phyloP scores from a whole-genome alignment of 768 basidiomycete genomes.

The Panellus pusillus region DNA sequence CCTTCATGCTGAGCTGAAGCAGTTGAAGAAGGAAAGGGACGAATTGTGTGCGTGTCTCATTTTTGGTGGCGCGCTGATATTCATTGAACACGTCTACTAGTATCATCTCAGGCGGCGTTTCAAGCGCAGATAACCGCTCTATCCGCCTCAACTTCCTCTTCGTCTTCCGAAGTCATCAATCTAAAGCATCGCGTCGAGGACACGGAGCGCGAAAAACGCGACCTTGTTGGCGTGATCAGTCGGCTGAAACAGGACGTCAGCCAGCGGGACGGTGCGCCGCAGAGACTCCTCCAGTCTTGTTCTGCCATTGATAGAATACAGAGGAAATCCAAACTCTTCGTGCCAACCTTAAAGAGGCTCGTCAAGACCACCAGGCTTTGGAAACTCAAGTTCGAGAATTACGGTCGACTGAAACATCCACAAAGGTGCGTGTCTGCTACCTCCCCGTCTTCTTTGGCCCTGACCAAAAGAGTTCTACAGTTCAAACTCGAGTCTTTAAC shows the following conservation, averaged over 20 bases:
- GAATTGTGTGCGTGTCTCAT: slow-evolving; percentile 53
- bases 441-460: neutral
- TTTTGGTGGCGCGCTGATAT: slow-evolving; percentile 14
- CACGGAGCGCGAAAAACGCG: slow-evolving; percentile 87
- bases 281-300: slow-evolving; percentile 2
- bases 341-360: slow-evolving; percentile 67
- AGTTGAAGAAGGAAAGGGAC: slow-evolving; percentile 62
- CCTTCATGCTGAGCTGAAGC: slow-evolving; percentile 54
- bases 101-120: slow-evolving; percentile 44
- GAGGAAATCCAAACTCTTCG: slow-evolving; percentile 75
- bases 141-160: slow-evolving; percentile 58
- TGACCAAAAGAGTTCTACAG: slow-evolving; percentile 34
- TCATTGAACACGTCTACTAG: slow-evolving; percentile 30
- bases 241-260: slow-evolving; percentile 74
- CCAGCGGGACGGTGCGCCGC: slow-evolving; percentile 68
- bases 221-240: slow-evolving; percentile 80
- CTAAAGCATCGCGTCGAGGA: slow-evolving; percentile 67
- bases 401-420: slow-evolving; percentile 72
- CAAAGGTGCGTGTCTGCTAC: slow-evolving; percentile 49
- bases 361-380: slow-evolving; percentile 67
- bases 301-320: slow-evolving; percentile 28
- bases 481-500: slow-evolving; percentile 84
- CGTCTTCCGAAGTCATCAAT: slow-evolving; percentile 59
- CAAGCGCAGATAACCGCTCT: slow-evolving; percentile 58
- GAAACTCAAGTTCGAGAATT: slow-evolving; percentile 73